Base-by-base conservation (phyloP, 768 basidiomycete genomes). In the Boletus vermiculosoides region DNA sequence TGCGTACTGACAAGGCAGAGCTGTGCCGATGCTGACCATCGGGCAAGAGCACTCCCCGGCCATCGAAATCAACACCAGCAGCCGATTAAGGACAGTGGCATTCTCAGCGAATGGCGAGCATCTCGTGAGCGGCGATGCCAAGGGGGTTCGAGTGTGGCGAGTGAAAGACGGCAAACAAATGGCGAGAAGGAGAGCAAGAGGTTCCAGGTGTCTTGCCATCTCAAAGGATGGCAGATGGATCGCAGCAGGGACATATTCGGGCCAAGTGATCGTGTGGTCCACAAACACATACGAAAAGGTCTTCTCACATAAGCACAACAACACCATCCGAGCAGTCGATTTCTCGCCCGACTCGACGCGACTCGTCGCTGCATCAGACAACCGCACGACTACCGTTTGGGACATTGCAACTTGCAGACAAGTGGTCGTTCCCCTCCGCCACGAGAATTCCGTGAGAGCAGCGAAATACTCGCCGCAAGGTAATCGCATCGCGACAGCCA, bases 291-390 rank as follows among this genome's bases (percentile, higher is more conserved):
- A 39, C 37, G 18, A 39, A 18, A 39, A n/a, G n/a, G 37, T 39
- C 37, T 39, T 39, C 16, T 3, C 37, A 18, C 37, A 39, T 18
- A 39, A n/a, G 18, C 1, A 39, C 0, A 4, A 9, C 13, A n/a
- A n/a, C n/a, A n/a, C 1, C 7, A 1, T 1, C 2, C 6, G 18
- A 39, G 5, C 13, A 25, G 25, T 58, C 25, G 57, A 54, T n/a
- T 54, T 58, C 30, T 54, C 57, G 8, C 51, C 57, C 5, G 52
- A 54, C 37, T 42, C 41, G 16, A 31, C 40, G 1, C 36, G 46
- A 1, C 33, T 58, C 34, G 34, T 49, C 33, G 22, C 1, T 4
- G 31, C n/a, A 20, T 47, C 30, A 7, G 10, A 22, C 0, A 3
- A 23, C 20, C 4, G 20, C 18, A 28, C 50, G 8, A 39, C n/a